Conservation (phyloP, 192 early-diverging fungal species). For the Phlyctochytrium bullatum region DNA sequence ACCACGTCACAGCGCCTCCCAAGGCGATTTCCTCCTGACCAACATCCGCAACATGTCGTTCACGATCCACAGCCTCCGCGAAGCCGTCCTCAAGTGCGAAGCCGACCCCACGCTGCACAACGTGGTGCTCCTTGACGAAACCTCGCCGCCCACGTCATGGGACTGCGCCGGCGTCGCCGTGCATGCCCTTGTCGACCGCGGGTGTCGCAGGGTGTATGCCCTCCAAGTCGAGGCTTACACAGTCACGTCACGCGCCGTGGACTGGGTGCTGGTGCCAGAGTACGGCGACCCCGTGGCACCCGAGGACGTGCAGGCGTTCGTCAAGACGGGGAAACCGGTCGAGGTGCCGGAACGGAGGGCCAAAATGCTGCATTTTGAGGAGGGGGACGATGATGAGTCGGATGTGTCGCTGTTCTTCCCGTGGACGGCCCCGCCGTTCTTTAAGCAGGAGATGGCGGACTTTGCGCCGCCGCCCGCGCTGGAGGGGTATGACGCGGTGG, state of each 20-base stretch:
- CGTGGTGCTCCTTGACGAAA: neutral
- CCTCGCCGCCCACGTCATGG: neutral
- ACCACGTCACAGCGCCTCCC: too few relatives aligned
- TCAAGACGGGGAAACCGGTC: too few relatives aligned
- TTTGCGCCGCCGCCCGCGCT: too few relatives aligned
- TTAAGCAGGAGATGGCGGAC: too few relatives aligned
- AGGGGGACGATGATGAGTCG: too few relatives aligned
- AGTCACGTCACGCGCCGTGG: neutral
- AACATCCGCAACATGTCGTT: neutral
- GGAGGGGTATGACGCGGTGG: too few relatives aligned
- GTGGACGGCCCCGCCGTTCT: too few relatives aligned
- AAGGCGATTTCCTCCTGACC: too few relatives aligned
- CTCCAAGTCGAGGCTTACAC: neutral
- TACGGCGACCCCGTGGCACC: neutral
- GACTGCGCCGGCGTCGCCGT: neutral
- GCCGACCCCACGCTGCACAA: neutral
- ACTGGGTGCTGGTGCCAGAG: neutral
- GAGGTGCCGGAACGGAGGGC: too few relatives aligned
- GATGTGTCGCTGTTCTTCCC: too few relatives aligned
- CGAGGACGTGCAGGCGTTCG: too few relatives aligned
- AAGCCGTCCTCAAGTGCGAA: neutral
- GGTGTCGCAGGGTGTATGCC: neutral
- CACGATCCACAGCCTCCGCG: neutral
- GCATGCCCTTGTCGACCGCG: neutral
- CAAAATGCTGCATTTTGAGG: too few relatives aligned